A percentile compares a stretch with the other conserved stretches of the same genome.
phyloP scores from a whole-genome alignment of 2,329 filamentous ascomycete species.

The Chaetomium olivaceum region DNA sequence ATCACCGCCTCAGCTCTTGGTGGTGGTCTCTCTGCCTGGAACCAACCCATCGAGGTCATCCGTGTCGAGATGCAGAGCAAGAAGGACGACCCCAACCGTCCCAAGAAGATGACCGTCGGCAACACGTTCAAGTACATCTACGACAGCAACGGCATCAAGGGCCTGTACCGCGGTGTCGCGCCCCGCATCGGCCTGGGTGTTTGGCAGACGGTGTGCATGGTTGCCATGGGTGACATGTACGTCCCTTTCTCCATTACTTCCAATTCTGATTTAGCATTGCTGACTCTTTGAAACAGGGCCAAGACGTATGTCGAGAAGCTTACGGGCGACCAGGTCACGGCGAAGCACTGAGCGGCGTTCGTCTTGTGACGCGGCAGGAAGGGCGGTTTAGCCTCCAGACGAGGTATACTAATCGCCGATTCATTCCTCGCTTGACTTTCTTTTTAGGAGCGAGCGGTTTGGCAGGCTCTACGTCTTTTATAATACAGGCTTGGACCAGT shows the following conservation, averaged over 20 bases:
- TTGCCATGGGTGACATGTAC: slow-evolving; percentile 96
- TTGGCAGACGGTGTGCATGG: slow-evolving; percentile 99
- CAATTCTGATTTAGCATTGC: slow-evolving; percentile 24
- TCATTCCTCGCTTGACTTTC: slow-evolving; percentile 1
- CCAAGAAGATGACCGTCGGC: slow-evolving; percentile 97
- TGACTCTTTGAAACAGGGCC: slow-evolving; percentile 48
- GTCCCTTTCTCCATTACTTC: slow-evolving; percentile 43
- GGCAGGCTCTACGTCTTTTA: background rate
- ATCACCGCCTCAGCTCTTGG: slow-evolving; percentile 81
- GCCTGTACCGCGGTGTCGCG: slow-evolving; percentile 92
- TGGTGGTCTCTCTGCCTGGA: slow-evolving; percentile 96
- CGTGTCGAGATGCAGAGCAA: slow-evolving; percentile 99
- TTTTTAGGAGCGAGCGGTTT: slow-evolving; percentile 1
- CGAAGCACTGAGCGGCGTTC: slow-evolving; percentile 60
- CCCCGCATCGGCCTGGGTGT: slow-evolving; percentile 92
- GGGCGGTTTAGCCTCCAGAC: background rate
- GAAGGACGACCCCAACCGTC: slow-evolving; percentile 94
- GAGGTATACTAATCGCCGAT: background rate
- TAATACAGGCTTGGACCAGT: slow-evolving; percentile 7
- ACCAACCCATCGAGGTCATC: slow-evolving; percentile 99
- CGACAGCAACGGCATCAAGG: slow-evolving; percentile 79
- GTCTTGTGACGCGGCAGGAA: background rate
- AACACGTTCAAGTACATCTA: slow-evolving; percentile 90
- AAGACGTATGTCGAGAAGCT: slow-evolving; percentile 67
- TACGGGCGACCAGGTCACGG: slow-evolving; percentile 64